phyloP scores from a whole-genome alignment of 1,139 yeast species.

The Keqinozyma sinolaborantium region DNA sequence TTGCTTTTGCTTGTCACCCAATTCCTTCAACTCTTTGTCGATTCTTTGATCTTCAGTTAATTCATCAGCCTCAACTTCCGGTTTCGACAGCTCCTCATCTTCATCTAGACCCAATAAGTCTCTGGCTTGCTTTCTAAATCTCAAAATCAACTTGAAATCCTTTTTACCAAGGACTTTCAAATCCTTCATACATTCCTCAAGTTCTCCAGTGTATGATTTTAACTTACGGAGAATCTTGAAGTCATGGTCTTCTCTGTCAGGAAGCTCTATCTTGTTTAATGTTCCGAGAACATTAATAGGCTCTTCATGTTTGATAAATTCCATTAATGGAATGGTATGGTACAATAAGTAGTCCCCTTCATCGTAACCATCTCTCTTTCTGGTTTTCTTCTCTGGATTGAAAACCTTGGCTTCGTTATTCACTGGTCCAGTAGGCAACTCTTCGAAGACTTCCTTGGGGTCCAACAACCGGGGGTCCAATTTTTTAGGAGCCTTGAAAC shows the following conservation, averaged over 20 bases:
- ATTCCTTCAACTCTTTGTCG: constrained; percentile 74
- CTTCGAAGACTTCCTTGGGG: constrained; percentile 92
- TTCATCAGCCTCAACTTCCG: constrained; percentile 58
- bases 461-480: constrained; percentile 90
- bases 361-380: constrained; percentile 96
- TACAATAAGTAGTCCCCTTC: constrained; percentile 85
- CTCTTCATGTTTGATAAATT: constrained; percentile 73
- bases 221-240: constrained; percentile 58
- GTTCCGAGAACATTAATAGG: constrained; percentile 83
- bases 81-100: constrained; percentile 44
- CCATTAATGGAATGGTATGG: constrained; percentile 72
- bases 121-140: constrained; percentile 88
- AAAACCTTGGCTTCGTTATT: constrained; percentile 90
- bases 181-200: constrained; percentile 82
- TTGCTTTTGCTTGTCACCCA: constrained; percentile 68
- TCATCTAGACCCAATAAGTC: constrained; percentile 68
- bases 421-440: constrained; percentile 69
- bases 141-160: constrained; percentile 79
- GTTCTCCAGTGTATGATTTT: constrained; percentile 73
- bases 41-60: constrained; percentile 88
- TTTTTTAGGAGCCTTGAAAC: constrained; percentile 94
- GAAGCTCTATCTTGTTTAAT: constrained; percentile 52
- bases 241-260: constrained; percentile 65
- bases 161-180: constrained; percentile 90
- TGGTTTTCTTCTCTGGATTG: constrained; percentile 86